Base-by-base conservation (phyloP, 2,329 filamentous ascomycete species). In the Fusarium dimerum region DNA sequence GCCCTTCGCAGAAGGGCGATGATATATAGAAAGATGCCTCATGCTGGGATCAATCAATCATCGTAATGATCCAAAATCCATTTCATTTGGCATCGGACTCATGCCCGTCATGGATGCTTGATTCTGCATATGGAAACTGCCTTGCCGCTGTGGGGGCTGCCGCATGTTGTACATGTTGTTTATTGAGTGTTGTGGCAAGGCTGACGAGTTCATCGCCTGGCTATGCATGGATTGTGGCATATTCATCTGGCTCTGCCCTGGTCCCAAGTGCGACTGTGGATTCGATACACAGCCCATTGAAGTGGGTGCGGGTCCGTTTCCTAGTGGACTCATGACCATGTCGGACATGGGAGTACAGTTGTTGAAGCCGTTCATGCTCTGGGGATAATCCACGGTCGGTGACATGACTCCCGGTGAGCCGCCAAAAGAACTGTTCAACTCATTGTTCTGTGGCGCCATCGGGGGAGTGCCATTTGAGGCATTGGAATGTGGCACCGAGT, bases 381-480 rank as follows among this genome's bases (percentile, higher is more conserved):
- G 75, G 3, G 73, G 60, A 54, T 81, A 80, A 5, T 84, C 82
- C 50, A 78, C 70, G 5, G 70, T 69, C 1, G 80, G 79, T 3
- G 81, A 83, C 71, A 84, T 76, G 26, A 83, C 76, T 12, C 71
- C 63, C 0, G 82, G 80, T 2, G 81, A 83, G 52, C 76, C 77
- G 16, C 75, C 75, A 59, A 80, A 85, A 0, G 80, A 78, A 1
- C 75, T 76, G 54, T 73, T 73, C 63, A 83, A 75, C 18, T 73
- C 71, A 10, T 62, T 57, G 7, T 51, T 47, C 40, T 68, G 64
- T 20, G 66, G 67, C 2, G 61, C 51, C 5, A 61, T 55, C 1
- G 70, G 60, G 5, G 70, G 66, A 10, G 69, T 66, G 9, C 59
- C 62, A 20, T 66, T 60, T 12, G 68, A 62, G 43, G 66, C 43